phyloP scores from a whole-genome alignment of 1,139 yeast species.

The Geotrichum carabidarum region DNA sequence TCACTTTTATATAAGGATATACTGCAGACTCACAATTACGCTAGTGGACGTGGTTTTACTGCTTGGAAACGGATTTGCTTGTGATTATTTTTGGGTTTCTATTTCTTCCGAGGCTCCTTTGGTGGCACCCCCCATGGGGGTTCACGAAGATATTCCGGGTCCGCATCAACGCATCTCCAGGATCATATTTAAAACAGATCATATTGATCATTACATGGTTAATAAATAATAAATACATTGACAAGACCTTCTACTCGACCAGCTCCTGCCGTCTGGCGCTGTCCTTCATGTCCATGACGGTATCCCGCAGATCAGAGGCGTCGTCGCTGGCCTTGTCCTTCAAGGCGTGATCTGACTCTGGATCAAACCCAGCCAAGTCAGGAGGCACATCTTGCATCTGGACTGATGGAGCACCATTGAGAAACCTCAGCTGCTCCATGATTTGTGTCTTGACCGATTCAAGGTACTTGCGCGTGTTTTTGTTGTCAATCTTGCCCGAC shows the following conservation, averaged over 20 bases:
- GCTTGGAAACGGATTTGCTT: too few relatives aligned
- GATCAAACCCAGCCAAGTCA: constrained; percentile 38
- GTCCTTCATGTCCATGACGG: constrained; percentile 17
- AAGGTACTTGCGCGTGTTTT: constrained; percentile 75
- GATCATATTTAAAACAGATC: too few relatives aligned
- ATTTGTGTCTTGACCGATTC: constrained; percentile 74
- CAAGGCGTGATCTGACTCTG: constrained; percentile 18
- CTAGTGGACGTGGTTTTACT: too few relatives aligned
- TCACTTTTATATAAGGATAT: too few relatives aligned
- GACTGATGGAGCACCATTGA: constrained; percentile 92
- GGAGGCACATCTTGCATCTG: constrained; percentile 90
- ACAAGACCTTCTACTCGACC: constrained; percentile 11
- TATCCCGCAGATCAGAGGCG: constrained; percentile 19
- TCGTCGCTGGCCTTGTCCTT: constrained; percentile 26
- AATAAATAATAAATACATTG: constrained; percentile 1
- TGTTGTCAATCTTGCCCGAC: constrained; percentile 84
- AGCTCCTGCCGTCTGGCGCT: constrained; percentile 17
- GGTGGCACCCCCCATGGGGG: too few relatives aligned
- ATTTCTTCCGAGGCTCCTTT: too few relatives aligned
- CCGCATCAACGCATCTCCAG: too few relatives aligned
- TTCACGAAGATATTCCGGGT: too few relatives aligned
- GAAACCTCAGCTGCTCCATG: constrained; percentile 72
- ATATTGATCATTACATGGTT: background rate
- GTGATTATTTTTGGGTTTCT: too few relatives aligned
- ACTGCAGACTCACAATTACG: too few relatives aligned